These are phyloP conservation scores for Chlamydomonas schloesseri DNA, from an alignment of 139 green algal genomes.

Conservation along the genomic window DNA sequence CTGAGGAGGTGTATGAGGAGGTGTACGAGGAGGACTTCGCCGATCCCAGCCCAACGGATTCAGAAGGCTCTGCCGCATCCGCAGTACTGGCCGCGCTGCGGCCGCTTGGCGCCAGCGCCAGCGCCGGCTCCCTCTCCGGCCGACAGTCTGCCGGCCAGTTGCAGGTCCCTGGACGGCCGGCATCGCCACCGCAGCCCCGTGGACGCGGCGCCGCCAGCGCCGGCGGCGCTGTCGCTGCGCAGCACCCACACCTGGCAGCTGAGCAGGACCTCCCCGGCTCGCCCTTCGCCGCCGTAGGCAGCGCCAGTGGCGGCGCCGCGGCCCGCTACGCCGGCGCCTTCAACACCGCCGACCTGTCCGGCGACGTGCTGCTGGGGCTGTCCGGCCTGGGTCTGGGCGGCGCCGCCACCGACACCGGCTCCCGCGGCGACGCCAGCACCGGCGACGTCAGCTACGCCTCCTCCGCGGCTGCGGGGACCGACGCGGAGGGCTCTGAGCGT, in stretches of 20 bases:
- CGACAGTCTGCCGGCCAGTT: too few relatives aligned
- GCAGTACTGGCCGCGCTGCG: not conserved
- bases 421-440: not conserved
- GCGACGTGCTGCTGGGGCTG: not conserved
- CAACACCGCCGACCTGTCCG: slow-evolving; percentile 8
- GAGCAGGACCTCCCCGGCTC: too few relatives aligned
- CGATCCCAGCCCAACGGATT: slow-evolving; percentile 11
- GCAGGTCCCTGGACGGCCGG: too few relatives aligned
- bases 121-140: not conserved
- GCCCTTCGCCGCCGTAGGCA: not conserved
- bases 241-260: too few relatives aligned
- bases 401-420: not conserved
- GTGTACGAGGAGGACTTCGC: slow-evolving; percentile 42
- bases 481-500: too few relatives aligned
- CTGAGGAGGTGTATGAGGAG: not conserved
- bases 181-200: too few relatives aligned
- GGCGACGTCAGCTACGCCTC: not conserved
- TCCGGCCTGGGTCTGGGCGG: not conserved
- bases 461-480: too few relatives aligned
- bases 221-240: too few relatives aligned
- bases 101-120: not conserved
- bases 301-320: not conserved
- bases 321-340: not conserved
- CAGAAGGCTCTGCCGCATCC: not conserved
- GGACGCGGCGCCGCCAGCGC: too few relatives aligned